phyloP scores from a whole-genome alignment of 352 stramenopile genomes.

The Pythium dissotocum region DNA sequence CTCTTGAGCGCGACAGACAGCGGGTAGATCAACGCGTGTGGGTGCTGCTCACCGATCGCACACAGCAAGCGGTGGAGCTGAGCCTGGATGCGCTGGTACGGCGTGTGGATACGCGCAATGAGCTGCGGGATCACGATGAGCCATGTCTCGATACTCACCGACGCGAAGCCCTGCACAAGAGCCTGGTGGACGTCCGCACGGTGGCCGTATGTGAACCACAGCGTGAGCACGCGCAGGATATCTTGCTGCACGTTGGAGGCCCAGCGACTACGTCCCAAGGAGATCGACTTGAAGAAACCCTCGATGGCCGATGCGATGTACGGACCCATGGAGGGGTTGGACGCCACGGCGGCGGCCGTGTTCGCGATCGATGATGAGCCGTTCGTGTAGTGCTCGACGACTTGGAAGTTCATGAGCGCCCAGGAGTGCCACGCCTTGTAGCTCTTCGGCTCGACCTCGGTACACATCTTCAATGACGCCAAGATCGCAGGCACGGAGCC shows the following conservation, averaged over 20 bases:
- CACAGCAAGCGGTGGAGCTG: conserved; percentile 88
- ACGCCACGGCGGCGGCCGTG: conserved; percentile 46
- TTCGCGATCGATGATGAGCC: conserved; percentile 29
- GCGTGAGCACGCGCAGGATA: conserved; percentile 97
- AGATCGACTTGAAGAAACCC: conserved; percentile 98
- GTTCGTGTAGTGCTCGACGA: conserved; percentile 88
- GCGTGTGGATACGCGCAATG: conserved; percentile 92
- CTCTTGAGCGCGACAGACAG: conserved; percentile 97
- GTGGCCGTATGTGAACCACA: conserved; percentile 98
- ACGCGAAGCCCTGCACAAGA: conserved; percentile 87
- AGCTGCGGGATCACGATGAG: conserved; percentile 99
- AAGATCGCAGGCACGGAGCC: conserved; percentile 68
- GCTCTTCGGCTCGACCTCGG: conserved; percentile 85
- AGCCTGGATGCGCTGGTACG: conserved; percentile 73
- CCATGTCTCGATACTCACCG: conserved; percentile 98
- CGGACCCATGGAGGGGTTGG: conserved; percentile 45
- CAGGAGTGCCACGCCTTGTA: conserved; percentile 99
- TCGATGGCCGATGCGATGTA: conserved; percentile 94
- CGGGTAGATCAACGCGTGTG: conserved; percentile 99
- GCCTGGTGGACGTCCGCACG: conserved; percentile 88
- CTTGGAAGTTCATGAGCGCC: conserved; percentile 97
- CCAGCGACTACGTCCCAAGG: conserved; percentile 94
- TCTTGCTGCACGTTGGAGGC: conserved; percentile 91
- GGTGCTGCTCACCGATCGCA: conserved; percentile 94
- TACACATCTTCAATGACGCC: conserved; percentile 82